These are phyloP conservation scores for Hamamelis virginiana DNA, from an alignment of 164 flowering plant species.

Conservation along the genomic window DNA sequence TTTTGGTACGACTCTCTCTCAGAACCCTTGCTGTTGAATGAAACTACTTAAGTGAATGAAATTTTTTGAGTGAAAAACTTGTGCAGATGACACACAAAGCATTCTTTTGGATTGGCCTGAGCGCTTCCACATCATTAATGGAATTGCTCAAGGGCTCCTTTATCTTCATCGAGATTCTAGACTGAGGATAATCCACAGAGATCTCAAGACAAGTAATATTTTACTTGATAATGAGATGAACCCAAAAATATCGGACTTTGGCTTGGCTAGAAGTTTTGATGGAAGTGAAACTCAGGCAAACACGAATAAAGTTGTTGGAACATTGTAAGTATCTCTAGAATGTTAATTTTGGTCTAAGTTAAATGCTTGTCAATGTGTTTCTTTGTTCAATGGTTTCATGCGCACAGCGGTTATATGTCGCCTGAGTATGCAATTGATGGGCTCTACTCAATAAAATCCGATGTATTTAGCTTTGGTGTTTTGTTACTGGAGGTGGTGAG, in stretches of 20 bases:
- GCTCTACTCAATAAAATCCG: constrained; percentile 9
- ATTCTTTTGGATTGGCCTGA: no score
- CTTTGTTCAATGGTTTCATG: no score
- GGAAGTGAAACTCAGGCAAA: constrained; percentile 7
- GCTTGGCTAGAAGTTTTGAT: constrained; percentile 8
- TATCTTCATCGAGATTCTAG: background rate
- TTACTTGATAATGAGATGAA: constrained; percentile 3
- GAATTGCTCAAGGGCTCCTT: no score
- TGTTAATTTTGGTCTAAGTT: background rate
- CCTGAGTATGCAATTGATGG: constrained; percentile 14
- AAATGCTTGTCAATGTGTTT: background rate
- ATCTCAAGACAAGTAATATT: constrained; percentile 4
- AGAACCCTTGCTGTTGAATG: no score
- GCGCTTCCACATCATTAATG: background rate
- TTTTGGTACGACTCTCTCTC: background rate
- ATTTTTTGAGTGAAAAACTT: no score
- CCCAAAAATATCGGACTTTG: constrained; percentile 9
- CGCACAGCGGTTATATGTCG: constrained; percentile 16
- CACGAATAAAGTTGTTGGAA: background rate
- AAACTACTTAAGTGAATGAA: no score
- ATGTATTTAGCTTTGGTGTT: constrained; percentile 12
- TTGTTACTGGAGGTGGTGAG: constrained; percentile 6
- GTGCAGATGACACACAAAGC: no score
- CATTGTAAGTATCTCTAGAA: no score
- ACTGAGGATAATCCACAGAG: constrained; percentile 7